Conservation (phyloP, 2,329 filamentous ascomycete species). For the Dactylellina haptotyla region DNA sequence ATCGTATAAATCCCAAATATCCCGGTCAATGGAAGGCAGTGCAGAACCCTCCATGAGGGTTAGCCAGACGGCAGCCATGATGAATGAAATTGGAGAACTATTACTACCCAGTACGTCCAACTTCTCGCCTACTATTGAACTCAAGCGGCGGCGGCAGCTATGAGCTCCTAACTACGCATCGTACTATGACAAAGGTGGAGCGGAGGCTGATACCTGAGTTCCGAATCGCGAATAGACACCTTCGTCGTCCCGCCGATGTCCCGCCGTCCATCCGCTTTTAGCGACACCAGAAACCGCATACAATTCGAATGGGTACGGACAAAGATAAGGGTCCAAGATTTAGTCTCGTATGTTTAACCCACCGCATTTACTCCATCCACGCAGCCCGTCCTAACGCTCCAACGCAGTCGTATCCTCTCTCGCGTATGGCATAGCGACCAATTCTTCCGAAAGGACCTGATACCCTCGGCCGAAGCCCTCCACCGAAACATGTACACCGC, state of each 20-base stretch:
- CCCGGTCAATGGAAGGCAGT: neutral
- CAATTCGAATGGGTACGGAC: slow-evolving; percentile 51
- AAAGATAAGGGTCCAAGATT: slow-evolving; percentile 53
- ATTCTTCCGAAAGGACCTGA: slow-evolving; percentile 49
- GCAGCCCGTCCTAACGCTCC: neutral
- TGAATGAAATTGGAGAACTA: slow-evolving; percentile 26
- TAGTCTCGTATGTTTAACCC: slow-evolving; percentile 52
- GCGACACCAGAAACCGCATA: slow-evolving; percentile 49
- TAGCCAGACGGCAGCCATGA: slow-evolving; percentile 1
- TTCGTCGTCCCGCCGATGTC: slow-evolving; percentile 57
- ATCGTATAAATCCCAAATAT: neutral
- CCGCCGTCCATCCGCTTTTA: slow-evolving; percentile 56
- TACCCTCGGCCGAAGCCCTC: slow-evolving; percentile 54
- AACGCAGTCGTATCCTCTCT: slow-evolving; percentile 44
- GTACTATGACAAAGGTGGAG: too few relatives aligned
- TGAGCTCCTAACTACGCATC: neutral
- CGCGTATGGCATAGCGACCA: slow-evolving; percentile 31
- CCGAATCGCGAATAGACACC: slow-evolving; percentile 51
- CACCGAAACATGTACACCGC: slow-evolving; percentile 57
- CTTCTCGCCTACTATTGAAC: neutral
- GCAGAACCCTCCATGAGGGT: slow-evolving; percentile 18
- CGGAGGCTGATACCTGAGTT: too few relatives aligned
- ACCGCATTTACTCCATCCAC: neutral
- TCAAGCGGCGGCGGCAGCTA: too few relatives aligned
- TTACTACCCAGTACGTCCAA: slow-evolving; percentile 31